Conservation (phyloP, 495 filamentous ascomycete genomes). For the Lentithecium fluviatile region DNA sequence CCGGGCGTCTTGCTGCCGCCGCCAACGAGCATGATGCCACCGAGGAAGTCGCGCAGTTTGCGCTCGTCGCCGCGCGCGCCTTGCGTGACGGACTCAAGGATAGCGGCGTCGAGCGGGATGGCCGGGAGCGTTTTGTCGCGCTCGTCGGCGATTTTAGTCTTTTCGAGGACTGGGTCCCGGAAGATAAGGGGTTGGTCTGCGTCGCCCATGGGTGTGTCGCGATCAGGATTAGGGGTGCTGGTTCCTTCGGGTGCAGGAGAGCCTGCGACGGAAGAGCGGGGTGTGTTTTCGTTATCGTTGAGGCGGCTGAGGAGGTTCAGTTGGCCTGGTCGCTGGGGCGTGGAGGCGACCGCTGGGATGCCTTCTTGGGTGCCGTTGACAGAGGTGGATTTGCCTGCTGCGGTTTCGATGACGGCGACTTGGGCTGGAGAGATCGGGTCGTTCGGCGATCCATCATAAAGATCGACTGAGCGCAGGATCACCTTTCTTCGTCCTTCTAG, state of each 20-base stretch:
- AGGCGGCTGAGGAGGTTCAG: constrained; percentile 56
- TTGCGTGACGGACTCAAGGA: constrained; percentile 81
- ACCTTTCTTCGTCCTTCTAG: constrained; percentile 73
- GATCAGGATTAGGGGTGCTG: constrained; percentile 48
- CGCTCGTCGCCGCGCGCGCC: constrained; percentile 86
- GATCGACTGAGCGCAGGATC: constrained; percentile 80
- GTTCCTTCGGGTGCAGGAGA: constrained; percentile 76
- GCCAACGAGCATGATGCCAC: constrained; percentile 93
- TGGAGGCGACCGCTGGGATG: constrained; percentile 53
- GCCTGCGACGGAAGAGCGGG: constrained; percentile 77
- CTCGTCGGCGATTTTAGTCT: constrained; percentile 54
- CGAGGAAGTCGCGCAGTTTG: constrained; percentile 85
- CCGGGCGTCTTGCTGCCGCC: constrained; percentile 79
- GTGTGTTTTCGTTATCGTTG: constrained; percentile 64
- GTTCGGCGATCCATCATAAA: constrained; percentile 87
- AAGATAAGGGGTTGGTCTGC: constrained; percentile 40
- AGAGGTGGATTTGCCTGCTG: constrained; percentile 48
- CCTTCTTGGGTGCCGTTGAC: constrained; percentile 56
- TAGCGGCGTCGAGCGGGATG: constrained; percentile 81
- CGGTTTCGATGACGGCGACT: constrained; percentile 57
- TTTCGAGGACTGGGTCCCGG: constrained; percentile 38
- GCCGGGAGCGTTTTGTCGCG: constrained; percentile 80
- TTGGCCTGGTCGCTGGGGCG: constrained; percentile 37
- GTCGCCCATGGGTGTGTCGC: constrained; percentile 58
- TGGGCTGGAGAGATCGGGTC: constrained; percentile 87